Percentiles rank a stretch among this genome's conserved stretches.
Conservation (phyloP, 805 yeast species). For the Candida sithepensis region DNA sequence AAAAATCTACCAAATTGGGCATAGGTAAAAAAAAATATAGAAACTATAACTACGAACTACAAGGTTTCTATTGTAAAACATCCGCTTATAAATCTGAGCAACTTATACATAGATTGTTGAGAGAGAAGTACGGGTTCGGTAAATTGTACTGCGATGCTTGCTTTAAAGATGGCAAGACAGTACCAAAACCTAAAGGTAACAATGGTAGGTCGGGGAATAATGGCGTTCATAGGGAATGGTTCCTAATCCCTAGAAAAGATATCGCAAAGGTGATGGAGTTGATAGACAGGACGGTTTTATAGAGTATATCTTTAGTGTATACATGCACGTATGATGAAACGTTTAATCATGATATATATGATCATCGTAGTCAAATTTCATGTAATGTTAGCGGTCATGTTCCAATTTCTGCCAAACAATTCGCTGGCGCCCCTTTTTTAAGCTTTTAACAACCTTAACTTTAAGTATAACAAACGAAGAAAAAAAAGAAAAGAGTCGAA, state of each 20-base stretch:
- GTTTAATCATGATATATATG: no score
- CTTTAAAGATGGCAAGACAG: slow-evolving; percentile 7
- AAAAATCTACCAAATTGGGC: neutral
- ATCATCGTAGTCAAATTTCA: neutral
- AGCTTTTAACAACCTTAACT: no score
- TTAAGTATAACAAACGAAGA: no score
- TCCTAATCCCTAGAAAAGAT: slow-evolving; percentile 44
- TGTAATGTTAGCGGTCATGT: no score
- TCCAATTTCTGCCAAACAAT: no score
- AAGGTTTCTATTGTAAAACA: slow-evolving; percentile 34
- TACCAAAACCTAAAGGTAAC: neutral
- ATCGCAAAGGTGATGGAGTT: slow-evolving; percentile 30
- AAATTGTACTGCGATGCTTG: slow-evolving; percentile 48
- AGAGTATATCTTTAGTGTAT: no score
- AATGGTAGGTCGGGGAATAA: slow-evolving; percentile 15
- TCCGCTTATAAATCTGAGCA: slow-evolving; percentile 37
- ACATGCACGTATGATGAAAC: no score
- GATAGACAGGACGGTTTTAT: slow-evolving; percentile 27
- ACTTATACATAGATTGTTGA: slow-evolving; percentile 37
- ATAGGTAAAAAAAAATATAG: neutral
- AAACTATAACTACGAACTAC: slow-evolving; percentile 22
- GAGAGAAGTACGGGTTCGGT: slow-evolving; percentile 43
- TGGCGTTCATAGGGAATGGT: slow-evolving; percentile 51
- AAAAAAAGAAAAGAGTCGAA: no score
- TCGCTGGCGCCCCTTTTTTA: no score